Evolutionary conservation across 345 rosid species (phyloP).

Genomic region (Conringia planisiliqua): DNA sequence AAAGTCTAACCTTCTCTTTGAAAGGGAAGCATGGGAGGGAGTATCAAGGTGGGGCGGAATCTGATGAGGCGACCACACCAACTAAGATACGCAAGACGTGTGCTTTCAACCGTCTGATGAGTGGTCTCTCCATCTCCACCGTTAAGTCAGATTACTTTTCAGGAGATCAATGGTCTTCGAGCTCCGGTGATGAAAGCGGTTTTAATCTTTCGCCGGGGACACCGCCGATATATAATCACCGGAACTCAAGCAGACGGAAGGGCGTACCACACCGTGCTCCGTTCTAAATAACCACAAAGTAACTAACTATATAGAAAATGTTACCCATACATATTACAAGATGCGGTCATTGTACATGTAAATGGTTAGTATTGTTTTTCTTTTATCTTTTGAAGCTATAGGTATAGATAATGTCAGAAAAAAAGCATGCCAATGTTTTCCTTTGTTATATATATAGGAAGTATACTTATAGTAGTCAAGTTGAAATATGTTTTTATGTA

Average conservation of each 20-base stretch:
- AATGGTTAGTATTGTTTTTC: constrained; percentile 4
- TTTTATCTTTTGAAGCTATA: not conserved
- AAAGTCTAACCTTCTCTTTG: constrained; percentile 55
- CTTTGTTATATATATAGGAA: not conserved
- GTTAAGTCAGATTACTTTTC: constrained; percentile 25
- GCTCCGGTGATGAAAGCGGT: constrained; percentile 64
- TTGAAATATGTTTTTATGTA: not conserved
- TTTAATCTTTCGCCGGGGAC: constrained; percentile 56
- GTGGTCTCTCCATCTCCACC: constrained; percentile 48
- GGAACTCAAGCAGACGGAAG: constrained; percentile 72
- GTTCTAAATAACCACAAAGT: constrained; percentile 28
- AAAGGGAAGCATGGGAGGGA: constrained; percentile 49
- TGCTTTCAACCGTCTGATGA: constrained; percentile 60
- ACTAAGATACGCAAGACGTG: constrained; percentile 59
- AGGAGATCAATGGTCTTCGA: constrained; percentile 38
- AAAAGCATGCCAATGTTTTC: not conserved
- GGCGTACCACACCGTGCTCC: constrained; percentile 90
- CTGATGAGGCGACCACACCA: constrained; percentile 69
- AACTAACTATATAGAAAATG: constrained; percentile 1
- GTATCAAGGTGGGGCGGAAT: constrained; percentile 49
- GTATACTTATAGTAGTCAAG: not conserved
- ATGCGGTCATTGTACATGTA: not conserved
- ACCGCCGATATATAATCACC: constrained; percentile 55
- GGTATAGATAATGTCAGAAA: not conserved
- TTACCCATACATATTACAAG: not conserved